A percentile compares a stretch with the other conserved stretches of the same genome.
phyloP scores from a whole-genome alignment of 1,284 basidiomycete species.

The Kalmanozyma brasiliensis region DNA sequence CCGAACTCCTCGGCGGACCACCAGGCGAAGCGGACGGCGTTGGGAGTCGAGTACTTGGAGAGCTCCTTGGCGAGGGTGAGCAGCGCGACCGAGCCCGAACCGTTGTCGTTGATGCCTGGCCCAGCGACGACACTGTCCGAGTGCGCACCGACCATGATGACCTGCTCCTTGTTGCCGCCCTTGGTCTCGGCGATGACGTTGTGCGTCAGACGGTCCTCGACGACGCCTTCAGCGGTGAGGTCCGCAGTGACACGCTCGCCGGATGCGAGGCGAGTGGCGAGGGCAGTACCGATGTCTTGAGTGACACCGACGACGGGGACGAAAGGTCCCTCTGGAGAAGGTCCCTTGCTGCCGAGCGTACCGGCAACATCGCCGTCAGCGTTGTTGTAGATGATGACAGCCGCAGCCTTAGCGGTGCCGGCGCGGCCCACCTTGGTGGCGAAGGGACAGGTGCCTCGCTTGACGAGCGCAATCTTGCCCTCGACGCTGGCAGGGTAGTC shows the following conservation, averaged over 20 bases:
- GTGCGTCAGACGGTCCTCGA: slow-evolving; percentile 32
- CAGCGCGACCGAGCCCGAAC: slow-evolving; percentile 33
- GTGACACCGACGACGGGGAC: slow-evolving; percentile 32
- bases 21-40: slow-evolving; percentile 41
- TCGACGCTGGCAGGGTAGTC: slow-evolving; percentile 27
- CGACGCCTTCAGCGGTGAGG: slow-evolving; percentile 25
- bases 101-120: slow-evolving; percentile 49
- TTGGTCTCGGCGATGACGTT: slow-evolving; percentile 44
- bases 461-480: slow-evolving; percentile 38
- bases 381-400: slow-evolving; percentile 38
- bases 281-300: slow-evolving; percentile 11
- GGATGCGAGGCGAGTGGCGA: slow-evolving; percentile 17
- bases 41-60: slow-evolving; percentile 28
- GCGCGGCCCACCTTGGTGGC: slow-evolving; percentile 28
- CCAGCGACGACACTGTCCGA: slow-evolving; percentile 36
- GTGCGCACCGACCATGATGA: slow-evolving; percentile 41
- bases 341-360: slow-evolving; percentile 22
- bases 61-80: slow-evolving; percentile 40
- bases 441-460: slow-evolving; percentile 29
- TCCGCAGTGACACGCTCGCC: slow-evolving; percentile 33
- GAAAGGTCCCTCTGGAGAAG: slow-evolving; percentile 26
- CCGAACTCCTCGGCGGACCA: slow-evolving; percentile 47
- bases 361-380: slow-evolving; percentile 24
- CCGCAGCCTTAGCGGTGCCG: slow-evolving; percentile 30
- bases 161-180: slow-evolving; percentile 24